Evolutionary conservation across 805 yeast genomes (phyloP), one percentile per base, ranked within the genome.

Genomic region (Ogataea populi-albae): DNA sequence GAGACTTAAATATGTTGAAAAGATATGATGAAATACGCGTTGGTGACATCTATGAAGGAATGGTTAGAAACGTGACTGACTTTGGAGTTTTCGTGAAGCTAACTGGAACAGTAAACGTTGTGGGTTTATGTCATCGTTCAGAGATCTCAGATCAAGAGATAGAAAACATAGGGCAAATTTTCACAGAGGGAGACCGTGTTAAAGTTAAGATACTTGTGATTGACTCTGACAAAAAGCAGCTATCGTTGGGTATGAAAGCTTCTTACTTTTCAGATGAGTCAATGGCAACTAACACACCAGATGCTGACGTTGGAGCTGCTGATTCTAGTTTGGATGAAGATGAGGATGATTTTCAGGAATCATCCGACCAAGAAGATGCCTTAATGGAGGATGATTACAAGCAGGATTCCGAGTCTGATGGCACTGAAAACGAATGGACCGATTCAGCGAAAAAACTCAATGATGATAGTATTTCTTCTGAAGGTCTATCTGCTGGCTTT

Each of bases 221-320:
- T 21, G 80, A 84, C 51, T 37, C 48, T 2, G 77, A 68, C 8
- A 87, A 83, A 68, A 81, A 80, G 42, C 89, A 84, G 55, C 55
- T 91, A 15, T 80, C 95, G 1, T 71, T 91, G 43, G 96, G 98
- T 45, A 81, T 91, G 89, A 91, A 88, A 66, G 97, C 97, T 3
- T 85, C 96, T 3, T 87, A 82, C 62, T 93, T 91, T 59, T 37
- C 46, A 6, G 60, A 49, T 11, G 65, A 54, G 27, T 17, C 6
- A 24, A 21, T 16, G 23, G 4, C 20, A 32, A 18, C 32, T 20
- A 57, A 45, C n/a, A 45, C 50, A 32, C 59, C 46, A 3, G 62
- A 50, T 19, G 49, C 39, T 7, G 49, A 49, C 11, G 45, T 43
- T 4, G 64, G 54, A n/a, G 54, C 50, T 6, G 68, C 55, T 6